These are phyloP conservation scores for Scheffersomyces quercinus DNA, from an alignment of 1,139 yeast species.

Conservation along the genomic window DNA sequence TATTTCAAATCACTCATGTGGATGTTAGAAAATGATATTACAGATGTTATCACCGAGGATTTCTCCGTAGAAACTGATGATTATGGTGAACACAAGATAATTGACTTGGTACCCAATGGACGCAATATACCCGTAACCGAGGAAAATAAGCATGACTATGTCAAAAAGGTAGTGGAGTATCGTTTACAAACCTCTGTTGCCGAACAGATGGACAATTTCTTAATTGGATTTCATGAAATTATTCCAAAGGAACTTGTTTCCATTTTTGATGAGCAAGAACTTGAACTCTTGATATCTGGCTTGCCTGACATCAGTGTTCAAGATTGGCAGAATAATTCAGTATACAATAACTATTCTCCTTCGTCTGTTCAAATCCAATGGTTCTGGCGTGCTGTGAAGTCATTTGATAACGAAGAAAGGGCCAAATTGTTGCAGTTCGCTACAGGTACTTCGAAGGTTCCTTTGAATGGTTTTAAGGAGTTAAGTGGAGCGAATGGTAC, in stretches of 20 bases:
- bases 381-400: constrained; percentile 98
- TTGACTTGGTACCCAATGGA: constrained; percentile 83
- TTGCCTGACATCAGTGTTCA: constrained; percentile 93
- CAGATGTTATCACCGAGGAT: constrained; percentile 95
- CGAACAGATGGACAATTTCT: constrained; percentile 85
- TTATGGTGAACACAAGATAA: constrained; percentile 81
- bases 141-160: constrained; percentile 88
- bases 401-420: constrained; percentile 91
- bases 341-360: constrained; percentile 80
- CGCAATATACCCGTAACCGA: constrained; percentile 85
- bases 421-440: constrained; percentile 94
- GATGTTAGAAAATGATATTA: constrained; percentile 96
- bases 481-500: constrained; percentile 87
- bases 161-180: constrained; percentile 81
- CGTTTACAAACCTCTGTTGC: constrained; percentile 79
- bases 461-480: constrained; percentile 89
- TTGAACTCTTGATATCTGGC: constrained; percentile 90
- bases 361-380: constrained; percentile 89
- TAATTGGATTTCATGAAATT: constrained; percentile 87
- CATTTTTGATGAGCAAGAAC: constrained; percentile 92
- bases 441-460: constrained; percentile 97
- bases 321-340: constrained; percentile 91
- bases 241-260: constrained; percentile 85
- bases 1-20: constrained; percentile 90
- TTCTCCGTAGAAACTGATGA: constrained; percentile 94